These are phyloP conservation scores for Termitomyces sp. DNA, from an alignment of 768 basidiomycete genomes.

Conservation along the genomic window DNA sequence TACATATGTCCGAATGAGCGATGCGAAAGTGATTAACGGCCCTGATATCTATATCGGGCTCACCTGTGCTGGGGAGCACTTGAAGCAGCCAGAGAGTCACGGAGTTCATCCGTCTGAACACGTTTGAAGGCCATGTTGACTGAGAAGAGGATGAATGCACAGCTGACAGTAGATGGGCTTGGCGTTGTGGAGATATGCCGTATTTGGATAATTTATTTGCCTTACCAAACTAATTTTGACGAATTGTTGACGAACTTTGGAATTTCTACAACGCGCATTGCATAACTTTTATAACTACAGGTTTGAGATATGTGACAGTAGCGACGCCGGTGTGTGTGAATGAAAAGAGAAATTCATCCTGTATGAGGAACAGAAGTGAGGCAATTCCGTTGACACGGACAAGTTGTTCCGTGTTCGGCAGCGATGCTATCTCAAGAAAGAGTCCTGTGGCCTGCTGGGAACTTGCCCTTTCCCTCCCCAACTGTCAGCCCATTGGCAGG, in stretches of 20 bases:
- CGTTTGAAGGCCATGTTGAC: slow-evolving; percentile 20
- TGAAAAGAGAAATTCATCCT: neutral
- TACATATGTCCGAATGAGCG: slow-evolving; percentile 15
- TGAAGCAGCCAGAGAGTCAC: slow-evolving; percentile 13
- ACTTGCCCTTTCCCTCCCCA: slow-evolving; percentile 5
- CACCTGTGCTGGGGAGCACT: slow-evolving; percentile 10
- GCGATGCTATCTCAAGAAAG: slow-evolving; percentile 6
- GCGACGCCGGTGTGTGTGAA: neutral
- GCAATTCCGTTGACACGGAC: neutral
- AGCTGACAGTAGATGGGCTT: neutral
- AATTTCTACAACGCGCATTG: neutral
- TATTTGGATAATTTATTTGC: neutral
- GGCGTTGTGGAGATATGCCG: neutral
- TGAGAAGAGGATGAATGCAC: neutral
- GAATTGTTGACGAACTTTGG: neutral
- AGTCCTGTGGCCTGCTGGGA: slow-evolving; percentile 5
- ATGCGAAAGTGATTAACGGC: neutral
- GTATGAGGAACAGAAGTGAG: neutral
- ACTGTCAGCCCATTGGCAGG: slow-evolving; percentile 10
- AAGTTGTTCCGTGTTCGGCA: slow-evolving; percentile 15
- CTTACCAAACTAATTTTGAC: neutral
- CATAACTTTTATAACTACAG: neutral
- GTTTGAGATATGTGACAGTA: neutral
- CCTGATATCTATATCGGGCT: neutral
- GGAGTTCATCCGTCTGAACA: slow-evolving; percentile 20